Evolutionary conservation across 257 asterid genomes (phyloP), one percentile per base, ranked within the genome.

Genomic region (Cordia subcordata): DNA sequence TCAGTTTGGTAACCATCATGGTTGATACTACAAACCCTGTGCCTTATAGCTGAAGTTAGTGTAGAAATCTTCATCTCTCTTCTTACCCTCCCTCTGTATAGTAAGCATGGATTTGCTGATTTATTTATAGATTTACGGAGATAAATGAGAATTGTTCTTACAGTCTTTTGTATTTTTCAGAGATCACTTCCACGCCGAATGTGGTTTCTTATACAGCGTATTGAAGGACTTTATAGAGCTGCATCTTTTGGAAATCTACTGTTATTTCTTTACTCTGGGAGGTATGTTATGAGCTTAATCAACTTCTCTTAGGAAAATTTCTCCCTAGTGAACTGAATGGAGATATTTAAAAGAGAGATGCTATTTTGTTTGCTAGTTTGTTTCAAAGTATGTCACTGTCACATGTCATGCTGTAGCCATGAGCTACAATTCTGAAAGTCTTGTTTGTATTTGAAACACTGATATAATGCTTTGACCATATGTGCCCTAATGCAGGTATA

Each of bases 161-260:
- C 35, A 27, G 9, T 44, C 54, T 53, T 59, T 60, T 45, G 4
- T 40, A 47, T 17, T 10, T 33, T 63, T 39, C 89, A 89, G 99
- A 79, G 95, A 77, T 79, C 99, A 67, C 67, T 86, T 57, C 91
- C 83, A 60, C 94, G 88, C 53, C 79, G 95, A 59, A 72, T 75
- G 57, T 93, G 99, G 99, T 81, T 79, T 78, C 70, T 93, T 40
- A 65, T 85, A 60, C 95, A 83, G 64, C 89, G 84, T 17, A 65
- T 93, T 49, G 99, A 93, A 83, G 96, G 96, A 61, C 60, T 93
- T 44, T 93, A 82, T 72, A 88, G 78, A 81, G 91, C 95, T 72
- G 96, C 94, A 75, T 86, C 96, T 63, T 89, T 93, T 47, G 87
- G 88, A 67, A 93, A 93, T 75, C 77, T 93, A 52, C 99, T 93